Base-by-base conservation (phyloP, 805 yeast genomes). In the Lipomyces starkeyi region DNA sequence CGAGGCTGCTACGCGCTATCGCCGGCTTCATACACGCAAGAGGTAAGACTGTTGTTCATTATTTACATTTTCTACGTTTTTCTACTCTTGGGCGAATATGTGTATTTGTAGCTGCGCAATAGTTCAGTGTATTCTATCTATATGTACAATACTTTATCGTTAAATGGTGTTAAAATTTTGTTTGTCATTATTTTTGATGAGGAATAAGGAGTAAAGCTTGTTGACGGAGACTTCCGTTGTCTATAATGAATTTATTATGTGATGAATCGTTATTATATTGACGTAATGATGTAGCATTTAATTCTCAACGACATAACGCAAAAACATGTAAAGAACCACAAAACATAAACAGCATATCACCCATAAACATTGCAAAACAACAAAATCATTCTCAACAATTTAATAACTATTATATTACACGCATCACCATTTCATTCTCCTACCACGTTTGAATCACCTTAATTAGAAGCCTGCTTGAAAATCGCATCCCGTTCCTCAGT, bases 401-500 rank as follows among this genome's bases (percentile, higher is more conserved):
- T 8, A 37, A 11, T 35, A n/a, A 17, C 49, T 2, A 17, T 43
- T 17, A 43, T 43, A 43, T 43, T 43, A 43, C 49, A 43, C 49
- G 17, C 13, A 13, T 37, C 43, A 2, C 17, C 17, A 37, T 37
- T 37, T 14, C 43, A 1, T 37, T 37, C 17, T 13, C 43, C 17
- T 14, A 43, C n/a, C 49, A 8, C 49, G n/a, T 43, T 17, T 43
- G 20, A 7, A 17, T 6, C 22, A 17, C 43, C 17, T 37, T 37
- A 37, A 13, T 37, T 37, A 37, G 49, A 43, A 17, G 61, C 27
- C 29, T 35, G 34, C 64, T 77, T 73, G 43, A 78, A 69, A 32
- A 80, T 71, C 25, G 76, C 76, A 55, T 75, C 78, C 47, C 78
- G 73, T 53, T 80, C 81, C 20, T 73, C 73, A 43, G 75, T 73